Evolutionary conservation across 176 grass and related monocot genomes (phyloP).

Genomic region (Avena eriantha): DNA sequence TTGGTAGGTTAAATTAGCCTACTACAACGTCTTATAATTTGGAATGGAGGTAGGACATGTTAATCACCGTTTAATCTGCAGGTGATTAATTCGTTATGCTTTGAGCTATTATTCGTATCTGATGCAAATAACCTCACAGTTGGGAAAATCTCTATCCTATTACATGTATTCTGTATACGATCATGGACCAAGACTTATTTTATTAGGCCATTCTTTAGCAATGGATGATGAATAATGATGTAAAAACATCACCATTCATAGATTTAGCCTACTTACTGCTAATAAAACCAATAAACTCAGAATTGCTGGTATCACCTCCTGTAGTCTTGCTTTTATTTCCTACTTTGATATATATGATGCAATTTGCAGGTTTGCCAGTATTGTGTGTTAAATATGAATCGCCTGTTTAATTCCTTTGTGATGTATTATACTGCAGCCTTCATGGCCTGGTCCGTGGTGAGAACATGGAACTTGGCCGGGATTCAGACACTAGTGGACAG

Average conservation of each 20-base stretch:
- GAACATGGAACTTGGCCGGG: constrained; percentile 90
- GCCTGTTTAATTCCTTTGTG: constrained; percentile 48
- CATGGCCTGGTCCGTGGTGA: constrained; percentile 87
- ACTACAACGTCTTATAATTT: too few relatives aligned
- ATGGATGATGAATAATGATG: background rate
- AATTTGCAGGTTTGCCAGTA: constrained; percentile 23
- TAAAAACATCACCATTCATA: background rate
- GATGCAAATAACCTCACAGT: constrained; percentile 10
- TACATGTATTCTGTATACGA: background rate
- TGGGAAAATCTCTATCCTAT: background rate
- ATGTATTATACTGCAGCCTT: constrained; percentile 60
- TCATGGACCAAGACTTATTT: background rate
- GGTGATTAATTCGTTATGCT: background rate
- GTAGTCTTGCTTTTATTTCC: background rate
- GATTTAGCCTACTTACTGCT: constrained; percentile 27
- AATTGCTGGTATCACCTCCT: background rate
- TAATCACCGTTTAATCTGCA: constrained; percentile 9
- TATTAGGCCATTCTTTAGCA: background rate
- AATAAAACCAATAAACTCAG: background rate
- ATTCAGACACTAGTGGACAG: constrained; percentile 92
- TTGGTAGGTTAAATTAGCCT: too few relatives aligned
- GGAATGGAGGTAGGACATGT: too few relatives aligned
- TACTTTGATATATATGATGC: constrained; percentile 24
- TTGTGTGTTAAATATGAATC: constrained; percentile 34
- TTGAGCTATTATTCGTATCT: background rate